Evolutionary conservation across 108 stramenopile species (phyloP), one percentile per base, ranked within the genome.

Genomic region (Aureococcus anophagefferens): DNA sequence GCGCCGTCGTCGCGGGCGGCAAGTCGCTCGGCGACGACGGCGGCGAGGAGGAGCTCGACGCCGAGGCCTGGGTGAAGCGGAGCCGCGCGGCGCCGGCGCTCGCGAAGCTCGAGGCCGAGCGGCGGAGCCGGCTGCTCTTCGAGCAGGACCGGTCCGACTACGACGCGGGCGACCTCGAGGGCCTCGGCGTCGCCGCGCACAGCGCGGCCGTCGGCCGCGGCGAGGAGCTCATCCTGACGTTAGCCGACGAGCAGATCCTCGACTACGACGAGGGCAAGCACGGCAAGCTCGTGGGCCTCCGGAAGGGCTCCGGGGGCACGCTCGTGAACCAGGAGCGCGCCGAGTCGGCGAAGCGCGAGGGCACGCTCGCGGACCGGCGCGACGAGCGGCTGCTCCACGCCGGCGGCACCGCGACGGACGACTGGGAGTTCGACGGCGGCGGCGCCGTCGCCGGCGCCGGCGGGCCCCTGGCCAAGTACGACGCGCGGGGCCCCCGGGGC

Each of bases 241-340:
- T 93, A 35, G 82, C 82, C 25, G 92, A 93, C 85, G 72, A 79
- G 5, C 72, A 85, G 0, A 77, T 93, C 25, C 68, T 89, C 28
- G 32, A 72, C 28, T 67, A 68, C 0, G 74, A 81, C 64, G 70
- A 36, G 0, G 68, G 78, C 67, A 35, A 63, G 0, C 33, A 33
- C 34, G 59, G 51, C 21, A 59, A 59, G 25, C 13, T 16, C 3
- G 51, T 59, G 7, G 51, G 51, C 25, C 25, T 59, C 7, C 4
- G 3, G 51, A 25, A 16, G 51, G 51, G 13, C 21, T 59, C 51
- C 7, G 21, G 25, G 51, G 21, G 3, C 21, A 16, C 51, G 21
- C 51, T 59, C 51, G 0, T 4, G 21, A 59, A 59, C 51, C 7
- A 9, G 21, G 25, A 59, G 1, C 51, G 51, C 21, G 51, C 25